Base-by-base conservation (phyloP, 768 basidiomycete species). In the Hygrocybe coccinea region DNA sequence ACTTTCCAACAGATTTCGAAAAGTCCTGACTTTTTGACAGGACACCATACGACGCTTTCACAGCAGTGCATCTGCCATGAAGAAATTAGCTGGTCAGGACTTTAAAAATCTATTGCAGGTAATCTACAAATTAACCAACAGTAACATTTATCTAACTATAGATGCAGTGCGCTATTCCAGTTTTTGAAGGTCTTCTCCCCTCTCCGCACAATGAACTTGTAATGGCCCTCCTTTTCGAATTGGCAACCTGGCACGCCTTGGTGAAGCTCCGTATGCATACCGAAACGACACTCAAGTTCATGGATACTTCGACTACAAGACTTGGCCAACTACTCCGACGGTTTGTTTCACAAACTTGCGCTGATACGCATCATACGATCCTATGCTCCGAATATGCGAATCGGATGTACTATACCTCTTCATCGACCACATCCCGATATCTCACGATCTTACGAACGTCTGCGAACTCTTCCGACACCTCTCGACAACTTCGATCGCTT, bases 221-320 rank as follows among this genome's bases (percentile, higher is more conserved):
- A 3, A 56, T 67, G 19, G 64, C 71, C 25, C 55, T 77, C 0
- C 60, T 78, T 1, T 78, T 69, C 56, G 44, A 50, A 7, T 50
- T 70, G 1, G 67, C 65, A 0, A 59, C 64, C 12, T 76, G 74
- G 75, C 77, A 77, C 59, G 68, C 64, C 0, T 61, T 71, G 7
- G 74, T 71, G 1, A 78, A 78, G 54, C 64, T 77, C 1, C 66
- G 69, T 8, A 39, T 76, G 49, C 77, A 78, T 50, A 74, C 71
- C 0, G 67, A 74, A 7, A n/a, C 57, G 0, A 71, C 73, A 2
- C 57, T 78, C 0, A 22, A 45, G 0, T 15, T 63, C n/a, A 56
- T 57, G 5, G 59, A 50, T 63, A 57, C 0, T 49, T 71, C 53
- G 9, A 69, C 48, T 57, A 73, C 33, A 19, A 71, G 24, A 55